Conservation (phyloP, 768 basidiomycete species). For the Tricholoma terreum region DNA sequence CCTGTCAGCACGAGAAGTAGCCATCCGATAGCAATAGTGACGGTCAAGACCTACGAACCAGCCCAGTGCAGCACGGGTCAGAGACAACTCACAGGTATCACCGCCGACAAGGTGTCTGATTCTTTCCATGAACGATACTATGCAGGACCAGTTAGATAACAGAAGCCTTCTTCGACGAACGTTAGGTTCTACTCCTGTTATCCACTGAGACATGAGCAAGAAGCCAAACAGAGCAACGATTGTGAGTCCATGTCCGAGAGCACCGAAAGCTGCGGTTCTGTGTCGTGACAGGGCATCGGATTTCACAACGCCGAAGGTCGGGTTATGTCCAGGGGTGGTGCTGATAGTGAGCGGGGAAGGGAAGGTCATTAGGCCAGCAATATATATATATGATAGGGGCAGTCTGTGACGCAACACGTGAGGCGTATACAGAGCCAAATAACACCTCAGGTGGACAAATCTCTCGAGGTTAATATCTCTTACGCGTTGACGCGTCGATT, state of each 20-base stretch:
- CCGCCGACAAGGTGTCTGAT: slow-evolving; percentile 62
- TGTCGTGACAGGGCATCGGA: too few relatives aligned
- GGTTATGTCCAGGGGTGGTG: too few relatives aligned
- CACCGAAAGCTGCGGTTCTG: slow-evolving; percentile 53
- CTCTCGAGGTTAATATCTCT: too few relatives aligned
- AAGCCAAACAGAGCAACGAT: slow-evolving; percentile 73
- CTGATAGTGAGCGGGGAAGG: too few relatives aligned
- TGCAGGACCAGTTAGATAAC: neutral
- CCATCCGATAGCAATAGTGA: slow-evolving; percentile 70
- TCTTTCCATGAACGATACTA: slow-evolving; percentile 76
- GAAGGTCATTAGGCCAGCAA: too few relatives aligned
- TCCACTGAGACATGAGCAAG: slow-evolving; percentile 62
- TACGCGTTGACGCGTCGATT: too few relatives aligned
- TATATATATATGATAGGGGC: too few relatives aligned
- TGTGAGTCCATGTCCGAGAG: slow-evolving; percentile 53
- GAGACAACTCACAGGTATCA: slow-evolving; percentile 54
- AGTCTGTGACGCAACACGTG: too few relatives aligned
- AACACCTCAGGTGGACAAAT: too few relatives aligned
- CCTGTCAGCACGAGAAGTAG: slow-evolving; percentile 57
- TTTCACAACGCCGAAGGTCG: too few relatives aligned
- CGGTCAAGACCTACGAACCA: slow-evolving; percentile 61
- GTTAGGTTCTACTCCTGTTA: slow-evolving; percentile 65
- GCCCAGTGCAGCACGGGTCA: too few relatives aligned
- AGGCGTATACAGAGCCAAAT: too few relatives aligned
- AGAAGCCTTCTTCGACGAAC: slow-evolving; percentile 38